phyloP scores from a whole-genome alignment of 2,329 filamentous ascomycete species.

The Paracoccidioides brasiliensis region DNA sequence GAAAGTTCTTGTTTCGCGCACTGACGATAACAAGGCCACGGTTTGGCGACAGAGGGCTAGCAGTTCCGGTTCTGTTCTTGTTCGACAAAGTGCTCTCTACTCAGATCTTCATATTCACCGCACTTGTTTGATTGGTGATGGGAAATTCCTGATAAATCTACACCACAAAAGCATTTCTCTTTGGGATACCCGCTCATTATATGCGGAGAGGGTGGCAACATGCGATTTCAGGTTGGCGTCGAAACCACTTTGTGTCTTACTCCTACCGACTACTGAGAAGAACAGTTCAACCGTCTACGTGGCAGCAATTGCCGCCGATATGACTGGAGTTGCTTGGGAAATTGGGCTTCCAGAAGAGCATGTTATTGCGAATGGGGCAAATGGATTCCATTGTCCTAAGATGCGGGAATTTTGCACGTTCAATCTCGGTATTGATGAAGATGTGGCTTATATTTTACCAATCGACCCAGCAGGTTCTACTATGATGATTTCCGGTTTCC shows the following conservation, averaged over 20 bases:
- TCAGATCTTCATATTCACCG: constrained; percentile 62
- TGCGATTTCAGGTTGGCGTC: constrained; percentile 48
- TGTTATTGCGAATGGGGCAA: constrained; percentile 19
- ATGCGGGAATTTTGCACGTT: constrained; percentile 60
- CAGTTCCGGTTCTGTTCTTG: constrained; percentile 41
- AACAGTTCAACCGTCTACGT: constrained; percentile 47
- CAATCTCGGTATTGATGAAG: constrained; percentile 44
- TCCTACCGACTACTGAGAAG: constrained; percentile 49
- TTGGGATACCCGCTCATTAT: constrained; percentile 59
- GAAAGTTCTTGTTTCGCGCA: constrained; percentile 66
- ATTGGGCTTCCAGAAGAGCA: constrained; percentile 44
- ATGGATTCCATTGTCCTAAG: constrained; percentile 25
- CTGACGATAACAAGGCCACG: constrained; percentile 62
- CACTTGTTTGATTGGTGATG: constrained; percentile 64
- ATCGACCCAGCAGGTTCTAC: constrained; percentile 74
- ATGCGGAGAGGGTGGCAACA: constrained; percentile 46
- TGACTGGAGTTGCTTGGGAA: constrained; percentile 73
- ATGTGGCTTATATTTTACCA: constrained; percentile 52
- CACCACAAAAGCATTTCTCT: constrained; percentile 57
- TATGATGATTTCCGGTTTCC: constrained; percentile 58
- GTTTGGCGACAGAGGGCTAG: constrained; percentile 61
- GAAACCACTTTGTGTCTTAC: constrained; percentile 66
- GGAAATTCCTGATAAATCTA: constrained; percentile 68
- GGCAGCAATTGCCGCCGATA: constrained; percentile 67
- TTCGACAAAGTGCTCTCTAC: constrained; percentile 54